Evolutionary conservation across 306 rosid genomes (phyloP), one percentile per base, ranked within the genome.

Genomic region (Dryas octopetala): DNA sequence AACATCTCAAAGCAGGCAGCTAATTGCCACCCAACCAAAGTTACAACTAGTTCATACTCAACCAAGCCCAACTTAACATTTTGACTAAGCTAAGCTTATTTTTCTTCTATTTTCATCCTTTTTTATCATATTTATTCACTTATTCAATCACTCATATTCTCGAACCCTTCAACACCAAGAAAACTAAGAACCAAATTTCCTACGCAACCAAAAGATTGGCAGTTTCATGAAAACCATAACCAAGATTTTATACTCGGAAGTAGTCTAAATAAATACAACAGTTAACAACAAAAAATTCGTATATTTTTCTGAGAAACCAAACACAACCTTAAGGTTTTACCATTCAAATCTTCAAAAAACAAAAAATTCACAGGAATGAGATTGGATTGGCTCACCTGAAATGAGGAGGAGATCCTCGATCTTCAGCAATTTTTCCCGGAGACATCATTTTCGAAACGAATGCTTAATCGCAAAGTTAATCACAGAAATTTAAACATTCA

Each of bases 371-470:
- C 23, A 6, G 10, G 5, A 23, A 8, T 1, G n/a, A 62, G 55
- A 57, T 65, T 55, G 17, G 60, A 50, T 58, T 44, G 41, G 52
- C 49, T 70, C 28, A 91, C 98, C 98, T 95, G 82, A 89, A 79
- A 80, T 86, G 87, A 16, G 84, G 68, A n/a, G 91, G 60, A 83
- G 93, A 78, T 43, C 87, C 90, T 68, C 97, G 97, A 86, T 86
- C 97, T 74, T 90, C 96, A 17, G 96, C 81, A 52, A 70, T 82
- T 57, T 83, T 83, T 69, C 90, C 78, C 9, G 99, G 90, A 53
- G 98, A 80, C 96, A 92, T 92, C 99, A 92, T 92, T 83, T 80
- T 78, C 62, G 75, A 74, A 75, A 52, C 72, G 6, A 55, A 62
- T 58, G 19, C 44, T 49, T 2, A 49, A 12, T 4, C 12, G 4